Percentiles rank a stretch among this genome's conserved stretches.
phyloP scores from a whole-genome alignment of 2,329 filamentous ascomycete species.

The Monosporascus sp. region DNA sequence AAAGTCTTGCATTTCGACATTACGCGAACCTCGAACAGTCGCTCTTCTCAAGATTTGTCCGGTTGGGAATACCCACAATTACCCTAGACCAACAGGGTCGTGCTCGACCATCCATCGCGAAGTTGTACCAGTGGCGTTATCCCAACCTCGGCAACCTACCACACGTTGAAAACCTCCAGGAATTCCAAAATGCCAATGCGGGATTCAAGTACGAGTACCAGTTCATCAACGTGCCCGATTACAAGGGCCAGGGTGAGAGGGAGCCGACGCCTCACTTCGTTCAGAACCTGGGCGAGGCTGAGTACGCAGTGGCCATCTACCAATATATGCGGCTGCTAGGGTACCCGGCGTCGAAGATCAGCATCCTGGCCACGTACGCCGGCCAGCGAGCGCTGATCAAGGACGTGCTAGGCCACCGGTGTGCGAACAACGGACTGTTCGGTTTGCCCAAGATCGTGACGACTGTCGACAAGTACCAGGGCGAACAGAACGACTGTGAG shows the following conservation, averaged over 20 bases:
- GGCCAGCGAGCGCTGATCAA: slow-evolving; percentile 84
- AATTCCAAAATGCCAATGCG: slow-evolving; percentile 80
- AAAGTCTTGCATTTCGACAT: slow-evolving; percentile 88
- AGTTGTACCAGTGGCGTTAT: slow-evolving; percentile 93
- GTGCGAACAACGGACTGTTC: slow-evolving; percentile 77
- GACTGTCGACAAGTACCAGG: slow-evolving; percentile 98
- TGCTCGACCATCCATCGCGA: slow-evolving; percentile 78
- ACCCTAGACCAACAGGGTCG: slow-evolving; percentile 91
- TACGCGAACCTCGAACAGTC: slow-evolving; percentile 96
- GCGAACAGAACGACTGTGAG: slow-evolving; percentile 98
- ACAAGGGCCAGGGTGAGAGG: slow-evolving; percentile 81
- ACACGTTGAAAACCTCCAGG: slow-evolving; percentile 59
- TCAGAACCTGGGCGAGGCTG: slow-evolving; percentile 93
- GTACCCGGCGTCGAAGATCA: slow-evolving; percentile 79
- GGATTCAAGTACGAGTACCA: slow-evolving; percentile 94
- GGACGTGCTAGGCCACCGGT: slow-evolving; percentile 80
- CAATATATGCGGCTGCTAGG: slow-evolving; percentile 97
- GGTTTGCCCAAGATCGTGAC: slow-evolving; percentile 84
- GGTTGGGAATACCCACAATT: slow-evolving; percentile 86
- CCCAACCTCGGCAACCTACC: slow-evolving; percentile 73
- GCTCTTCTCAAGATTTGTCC: slow-evolving; percentile 83
- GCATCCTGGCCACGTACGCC: slow-evolving; percentile 88
- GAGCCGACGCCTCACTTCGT: slow-evolving; percentile 93
- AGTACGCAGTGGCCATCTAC: slow-evolving; percentile 92
- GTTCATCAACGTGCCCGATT: slow-evolving; percentile 92